phyloP scores from a whole-genome alignment of 768 basidiomycete species.

The Amanita molliuscula region DNA sequence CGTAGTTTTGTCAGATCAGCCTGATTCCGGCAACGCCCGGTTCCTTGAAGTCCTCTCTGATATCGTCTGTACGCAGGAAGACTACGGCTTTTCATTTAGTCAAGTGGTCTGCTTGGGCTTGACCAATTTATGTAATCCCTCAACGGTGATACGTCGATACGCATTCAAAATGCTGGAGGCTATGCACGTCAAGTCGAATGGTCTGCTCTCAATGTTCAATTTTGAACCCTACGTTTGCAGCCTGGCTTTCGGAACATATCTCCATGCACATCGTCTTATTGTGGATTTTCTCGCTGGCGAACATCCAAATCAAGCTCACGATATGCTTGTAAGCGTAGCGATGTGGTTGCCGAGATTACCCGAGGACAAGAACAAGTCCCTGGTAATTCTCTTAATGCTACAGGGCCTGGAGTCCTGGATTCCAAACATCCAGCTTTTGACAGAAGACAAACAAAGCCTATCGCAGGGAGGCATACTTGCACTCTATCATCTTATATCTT shows the following conservation, averaged over 20 bases:
- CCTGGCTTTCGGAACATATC: constrained; percentile 63
- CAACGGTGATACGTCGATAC: constrained; percentile 50
- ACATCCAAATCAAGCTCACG: constrained; percentile 53
- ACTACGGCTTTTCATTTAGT: constrained; percentile 58
- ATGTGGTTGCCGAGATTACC: constrained; percentile 63
- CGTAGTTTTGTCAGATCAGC: constrained; percentile 45
- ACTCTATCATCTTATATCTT: constrained; percentile 73
- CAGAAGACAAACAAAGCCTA: constrained; percentile 43
- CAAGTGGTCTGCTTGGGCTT: constrained; percentile 72
- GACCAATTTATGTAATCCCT: constrained; percentile 75
- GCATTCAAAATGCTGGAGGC: constrained; percentile 73
- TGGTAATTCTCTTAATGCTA: constrained; percentile 47
- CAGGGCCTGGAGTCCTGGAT: constrained; percentile 83
- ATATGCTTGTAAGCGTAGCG: constrained; percentile 62
- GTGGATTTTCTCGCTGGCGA: constrained; percentile 73
- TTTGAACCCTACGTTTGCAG: constrained; percentile 70
- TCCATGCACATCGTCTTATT: constrained; percentile 69
- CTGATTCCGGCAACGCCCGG: constrained; percentile 44
- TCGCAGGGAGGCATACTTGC: constrained; percentile 52
- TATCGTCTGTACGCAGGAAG: constrained; percentile 42
- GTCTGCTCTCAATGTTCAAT: constrained; percentile 56
- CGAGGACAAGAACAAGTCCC: constrained; percentile 33
- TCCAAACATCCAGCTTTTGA: constrained; percentile 59
- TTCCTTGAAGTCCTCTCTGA: constrained; percentile 79
- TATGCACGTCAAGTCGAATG: constrained; percentile 59